Evolutionary conservation across 1,284 basidiomycete genomes (phyloP).

Genomic region (Taiwanofungus camphoratus): DNA sequence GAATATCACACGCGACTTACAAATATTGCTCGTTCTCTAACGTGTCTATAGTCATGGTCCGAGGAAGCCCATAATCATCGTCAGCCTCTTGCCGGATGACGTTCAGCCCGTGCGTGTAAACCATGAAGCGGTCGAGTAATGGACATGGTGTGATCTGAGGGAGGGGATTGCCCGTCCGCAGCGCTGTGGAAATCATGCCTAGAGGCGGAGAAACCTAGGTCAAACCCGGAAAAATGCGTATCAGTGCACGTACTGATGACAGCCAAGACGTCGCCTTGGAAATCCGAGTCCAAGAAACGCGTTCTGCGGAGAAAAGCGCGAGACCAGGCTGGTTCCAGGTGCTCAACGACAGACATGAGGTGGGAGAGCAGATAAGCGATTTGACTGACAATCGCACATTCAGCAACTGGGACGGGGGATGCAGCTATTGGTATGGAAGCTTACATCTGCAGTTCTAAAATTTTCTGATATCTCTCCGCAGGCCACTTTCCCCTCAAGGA

Average conservation of each 20-base stretch:
- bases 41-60: conserved; percentile 57
- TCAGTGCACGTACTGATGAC: conserved; percentile 57
- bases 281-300: conserved; percentile 72
- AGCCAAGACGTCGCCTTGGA: conserved; percentile 79
- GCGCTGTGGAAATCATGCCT: conserved; percentile 66
- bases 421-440: conserved; percentile 10
- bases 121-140: conserved; percentile 69
- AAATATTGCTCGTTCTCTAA: conserved; percentile 67
- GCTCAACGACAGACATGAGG: conserved; percentile 56
- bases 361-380: conserved; percentile 58
- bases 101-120: conserved; percentile 54
- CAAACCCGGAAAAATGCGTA: neutral
- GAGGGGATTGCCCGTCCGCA: conserved; percentile 71
- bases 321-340: conserved; percentile 68
- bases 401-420: neutral
- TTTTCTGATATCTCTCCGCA: conserved; percentile 55
- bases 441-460: conserved; percentile 62
- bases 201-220: conserved; percentile 8
- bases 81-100: conserved; percentile 60
- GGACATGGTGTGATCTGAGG: conserved; percentile 87
- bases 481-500: conserved; percentile 70
- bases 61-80: conserved; percentile 64
- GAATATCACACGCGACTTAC: conserved; percentile 32
- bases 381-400: conserved; percentile 37
- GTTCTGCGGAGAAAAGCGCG: conserved; percentile 73